Evolutionary conservation across 75 land plant genomes (phyloP).

Genomic region (Gnetum montanum): DNA sequence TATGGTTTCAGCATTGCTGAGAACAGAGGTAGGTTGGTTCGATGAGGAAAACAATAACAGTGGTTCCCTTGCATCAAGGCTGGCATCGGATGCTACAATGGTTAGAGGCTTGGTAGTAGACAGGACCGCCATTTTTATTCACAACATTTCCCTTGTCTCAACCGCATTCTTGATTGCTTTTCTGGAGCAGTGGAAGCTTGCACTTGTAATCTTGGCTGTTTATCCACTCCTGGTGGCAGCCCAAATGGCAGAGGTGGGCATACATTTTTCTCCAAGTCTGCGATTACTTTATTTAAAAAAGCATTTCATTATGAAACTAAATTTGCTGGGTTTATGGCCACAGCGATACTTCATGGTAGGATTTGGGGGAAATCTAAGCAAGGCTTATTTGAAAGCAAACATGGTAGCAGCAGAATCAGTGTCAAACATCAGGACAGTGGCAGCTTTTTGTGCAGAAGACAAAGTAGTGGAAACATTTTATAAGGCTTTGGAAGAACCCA

Average conservation of each 20-base stretch:
- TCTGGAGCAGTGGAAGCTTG: constrained; percentile 75
- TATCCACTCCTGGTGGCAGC: constrained; percentile 74
- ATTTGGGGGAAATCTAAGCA: constrained; percentile 69
- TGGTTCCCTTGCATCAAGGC: constrained; percentile 61
- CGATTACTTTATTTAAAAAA: background rate
- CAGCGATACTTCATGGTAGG: constrained; percentile 93
- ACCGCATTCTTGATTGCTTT: constrained; percentile 77
- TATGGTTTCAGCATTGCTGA: constrained; percentile 59
- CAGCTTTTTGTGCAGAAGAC: constrained; percentile 83
- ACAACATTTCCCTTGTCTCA: constrained; percentile 60
- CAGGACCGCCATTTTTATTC: constrained; percentile 57
- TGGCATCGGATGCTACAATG: constrained; percentile 79
- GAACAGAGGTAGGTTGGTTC: constrained; percentile 91
- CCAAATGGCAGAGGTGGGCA: constrained; percentile 72
- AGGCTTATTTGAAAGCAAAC: constrained; percentile 71
- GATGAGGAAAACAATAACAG: constrained; percentile 73
- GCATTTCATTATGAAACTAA: background rate
- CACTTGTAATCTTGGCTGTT: constrained; percentile 71
- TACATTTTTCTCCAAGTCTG: background rate
- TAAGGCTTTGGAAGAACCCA: constrained; percentile 56
- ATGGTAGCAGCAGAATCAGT: constrained; percentile 93
- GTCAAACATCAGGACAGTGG: constrained; percentile 81
- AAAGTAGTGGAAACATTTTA: constrained; percentile 67
- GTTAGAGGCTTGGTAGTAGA: constrained; percentile 75
- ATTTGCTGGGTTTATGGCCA: background rate